These are phyloP conservation scores for Albatrellus ellisii DNA, from an alignment of 768 basidiomycete species.

Conservation along the genomic window DNA sequence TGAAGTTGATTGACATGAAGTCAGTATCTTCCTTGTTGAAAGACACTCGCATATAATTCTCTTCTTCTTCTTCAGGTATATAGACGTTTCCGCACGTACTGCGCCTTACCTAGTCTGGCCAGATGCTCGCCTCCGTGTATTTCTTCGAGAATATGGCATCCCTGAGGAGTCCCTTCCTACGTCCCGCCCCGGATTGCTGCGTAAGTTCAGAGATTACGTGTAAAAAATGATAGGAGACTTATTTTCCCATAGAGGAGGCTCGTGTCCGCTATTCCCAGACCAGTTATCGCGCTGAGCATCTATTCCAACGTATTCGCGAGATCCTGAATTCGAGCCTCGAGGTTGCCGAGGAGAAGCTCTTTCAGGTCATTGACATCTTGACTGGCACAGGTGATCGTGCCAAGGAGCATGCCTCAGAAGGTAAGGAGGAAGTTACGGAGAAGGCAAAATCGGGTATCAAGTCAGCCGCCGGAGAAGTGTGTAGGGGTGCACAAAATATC, in stretches of 20 bases:
- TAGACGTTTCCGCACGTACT: slow-evolving; percentile 29
- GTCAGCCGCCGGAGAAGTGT: too few species aligned
- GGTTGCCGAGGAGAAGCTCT: slow-evolving; percentile 66
- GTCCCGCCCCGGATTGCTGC: slow-evolving; percentile 64
- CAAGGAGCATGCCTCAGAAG: slow-evolving; percentile 17
- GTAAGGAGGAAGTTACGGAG: slow-evolving; percentile 23
- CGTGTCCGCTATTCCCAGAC: slow-evolving; percentile 72
- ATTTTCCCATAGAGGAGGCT: slow-evolving; percentile 41
- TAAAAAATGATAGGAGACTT: background rate
- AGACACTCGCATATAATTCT: background rate
- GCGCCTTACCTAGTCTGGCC: slow-evolving; percentile 80
- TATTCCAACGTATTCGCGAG: slow-evolving; percentile 51
- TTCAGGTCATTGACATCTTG: slow-evolving; percentile 25
- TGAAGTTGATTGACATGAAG: slow-evolving; percentile 62
- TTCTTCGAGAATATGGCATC: slow-evolving; percentile 66
- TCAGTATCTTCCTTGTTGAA: slow-evolving; percentile 19
- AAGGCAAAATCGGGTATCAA: slow-evolving; percentile 45
- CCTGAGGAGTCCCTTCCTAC: slow-evolving; percentile 56
- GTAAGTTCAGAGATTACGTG: slow-evolving; percentile 23
- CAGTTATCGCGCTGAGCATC: slow-evolving; percentile 36
- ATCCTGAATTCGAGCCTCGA: slow-evolving; percentile 55
- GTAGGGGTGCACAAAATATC: too few species aligned
- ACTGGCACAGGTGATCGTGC: slow-evolving; percentile 24
- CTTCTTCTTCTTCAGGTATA: slow-evolving; percentile 30
- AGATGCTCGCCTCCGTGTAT: slow-evolving; percentile 84